phyloP scores from a whole-genome alignment of 345 rosid species.

The Adansonia digitata region DNA sequence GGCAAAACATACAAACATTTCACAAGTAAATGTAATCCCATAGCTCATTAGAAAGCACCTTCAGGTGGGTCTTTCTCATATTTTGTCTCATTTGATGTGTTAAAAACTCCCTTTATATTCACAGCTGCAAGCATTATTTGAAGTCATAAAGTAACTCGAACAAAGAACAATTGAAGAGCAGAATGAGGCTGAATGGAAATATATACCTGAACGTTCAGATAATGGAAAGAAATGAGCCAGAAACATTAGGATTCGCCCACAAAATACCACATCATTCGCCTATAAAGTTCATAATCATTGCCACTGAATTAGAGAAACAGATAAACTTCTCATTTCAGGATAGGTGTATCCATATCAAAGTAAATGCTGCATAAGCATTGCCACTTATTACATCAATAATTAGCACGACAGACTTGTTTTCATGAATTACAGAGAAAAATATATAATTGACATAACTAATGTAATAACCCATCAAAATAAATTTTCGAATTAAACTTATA shows the following conservation, averaged over 20 bases:
- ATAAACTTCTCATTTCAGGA: not conserved
- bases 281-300: slow-evolving; percentile 33
- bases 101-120: slow-evolving; percentile 94
- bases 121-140: slow-evolving; percentile 64
- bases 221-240: slow-evolving; percentile 93
- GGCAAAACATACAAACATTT: not conserved
- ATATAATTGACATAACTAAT: not conserved
- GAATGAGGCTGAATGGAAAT: slow-evolving; percentile 8
- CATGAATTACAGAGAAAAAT: not conserved
- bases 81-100: slow-evolving; percentile 92
- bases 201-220: slow-evolving; percentile 90
- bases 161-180: not conserved
- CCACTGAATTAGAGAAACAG: slow-evolving; percentile 4
- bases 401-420: not conserved
- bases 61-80: slow-evolving; percentile 87
- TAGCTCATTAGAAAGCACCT: slow-evolving; percentile 34
- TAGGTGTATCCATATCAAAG: not conserved
- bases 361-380: not conserved
- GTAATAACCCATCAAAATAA: not conserved
- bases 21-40: slow-evolving; percentile 12
- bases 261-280: slow-evolving; percentile 97
- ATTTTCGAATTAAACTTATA: not conserved
- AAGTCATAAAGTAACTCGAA: slow-evolving; percentile 3
- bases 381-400: not conserved
- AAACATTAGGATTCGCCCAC: slow-evolving; percentile 96